phyloP scores from a whole-genome alignment of 2,329 filamentous ascomycete genomes.

The Aspergillus sp. region DNA sequence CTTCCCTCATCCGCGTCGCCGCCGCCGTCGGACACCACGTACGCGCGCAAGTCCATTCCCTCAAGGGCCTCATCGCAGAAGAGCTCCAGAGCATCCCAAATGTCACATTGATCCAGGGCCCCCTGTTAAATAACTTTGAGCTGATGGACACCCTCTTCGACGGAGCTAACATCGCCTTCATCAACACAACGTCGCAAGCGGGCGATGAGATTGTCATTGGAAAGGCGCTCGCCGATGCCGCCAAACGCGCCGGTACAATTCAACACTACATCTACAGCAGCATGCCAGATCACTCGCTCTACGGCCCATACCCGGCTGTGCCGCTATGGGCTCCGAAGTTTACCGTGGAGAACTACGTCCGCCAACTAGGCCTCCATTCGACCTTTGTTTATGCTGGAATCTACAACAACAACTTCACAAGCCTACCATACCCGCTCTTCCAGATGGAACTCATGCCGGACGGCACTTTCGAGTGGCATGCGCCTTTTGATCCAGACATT shows the following conservation, averaged over 20 bases:
- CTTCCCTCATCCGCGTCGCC: slow-evolving; percentile 90
- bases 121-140: slow-evolving; percentile 67
- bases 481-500: slow-evolving; percentile 86
- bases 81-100: slow-evolving; percentile 82
- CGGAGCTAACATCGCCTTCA: slow-evolving; percentile 85
- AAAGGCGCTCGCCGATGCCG: slow-evolving; percentile 82
- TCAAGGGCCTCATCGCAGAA: slow-evolving; percentile 81
- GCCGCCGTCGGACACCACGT: slow-evolving; percentile 92
- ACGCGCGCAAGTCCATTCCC: slow-evolving; percentile 83
- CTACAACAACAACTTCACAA: slow-evolving; percentile 99
- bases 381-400: slow-evolving; percentile 97
- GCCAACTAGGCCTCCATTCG: slow-evolving; percentile 75
- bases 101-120: slow-evolving; percentile 68
- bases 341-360: slow-evolving; percentile 86
- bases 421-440: slow-evolving; percentile 86
- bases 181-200: slow-evolving; percentile 91
- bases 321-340: slow-evolving; percentile 93
- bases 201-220: slow-evolving; percentile 92
- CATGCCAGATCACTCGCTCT: slow-evolving; percentile 90
- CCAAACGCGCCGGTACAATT: slow-evolving; percentile 72
- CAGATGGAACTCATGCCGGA: slow-evolving; percentile 87
- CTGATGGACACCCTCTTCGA: slow-evolving; percentile 77
- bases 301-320: slow-evolving; percentile 77
- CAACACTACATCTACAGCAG: slow-evolving; percentile 95
- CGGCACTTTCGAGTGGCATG: slow-evolving; percentile 87